Evolutionary conservation across 1,139 yeast genomes (phyloP), one percentile per base, ranked within the genome.

Genomic region (Kazachstania sp.): DNA sequence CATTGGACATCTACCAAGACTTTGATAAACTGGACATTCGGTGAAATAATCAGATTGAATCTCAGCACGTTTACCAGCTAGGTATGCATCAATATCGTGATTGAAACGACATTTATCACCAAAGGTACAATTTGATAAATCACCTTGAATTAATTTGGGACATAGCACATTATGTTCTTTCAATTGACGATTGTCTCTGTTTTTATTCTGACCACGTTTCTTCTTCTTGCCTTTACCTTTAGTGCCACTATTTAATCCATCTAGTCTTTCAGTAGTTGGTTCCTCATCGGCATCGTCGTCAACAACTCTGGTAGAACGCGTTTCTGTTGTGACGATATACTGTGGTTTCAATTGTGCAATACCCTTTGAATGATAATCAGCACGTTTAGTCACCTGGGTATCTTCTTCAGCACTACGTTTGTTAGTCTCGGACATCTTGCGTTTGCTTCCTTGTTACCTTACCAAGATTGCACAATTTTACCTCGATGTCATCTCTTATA

Each of bases 1-100:
- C 52, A 85, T 77, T 2, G 96, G 95, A 71, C 99, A 92, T 60
- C 79, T 82, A 0, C 98, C 98, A 45, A 87, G 71, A 1, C 86
- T 84, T 41, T 72, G 72, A 61, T 68, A 88, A 2, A 87, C 96
- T 0, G 98, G 97, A 68, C 99, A 92, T 1, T 60, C 94, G 86
- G 15, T 37, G 48, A 59, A 63, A 32, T 45, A 47, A 13, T 49
- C 51, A 15, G 54, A 49, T 34, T 74, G 78, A 29, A 87, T 68
- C 63, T 92, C 97, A 0, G 68, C 73, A 0, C 81, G 83, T 66
- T 92, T 92, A 32, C 77, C 65, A 0, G 64, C 69, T 38, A 94
- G 64, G 61, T 87, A 92, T 43, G 65, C 71, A 7, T 73, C 74
- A 20, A 87, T 64, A 64, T 88, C 83, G 68, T 92, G 99, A 47